Percentiles rank a stretch among this genome's conserved stretches.
These are phyloP conservation scores for Apiotrichum domesticum DNA, from an alignment of 1,284 basidiomycete species.

Conservation along the genomic window DNA sequence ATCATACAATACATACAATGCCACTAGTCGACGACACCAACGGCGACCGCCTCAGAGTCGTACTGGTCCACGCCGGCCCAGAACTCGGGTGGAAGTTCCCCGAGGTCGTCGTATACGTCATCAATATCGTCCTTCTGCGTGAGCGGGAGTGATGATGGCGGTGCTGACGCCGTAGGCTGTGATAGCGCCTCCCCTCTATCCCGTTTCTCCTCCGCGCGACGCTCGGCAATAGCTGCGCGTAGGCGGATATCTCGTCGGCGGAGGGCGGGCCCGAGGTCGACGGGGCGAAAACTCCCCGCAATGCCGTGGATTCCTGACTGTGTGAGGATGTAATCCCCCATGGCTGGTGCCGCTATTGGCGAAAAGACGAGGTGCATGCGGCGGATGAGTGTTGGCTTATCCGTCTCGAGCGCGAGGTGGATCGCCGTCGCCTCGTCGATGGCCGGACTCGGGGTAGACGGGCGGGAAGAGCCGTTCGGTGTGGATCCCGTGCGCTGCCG, in stretches of 20 bases:
- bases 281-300: constrained; percentile 15
- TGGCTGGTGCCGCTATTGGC: constrained; percentile 55
- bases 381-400: constrained; percentile 46
- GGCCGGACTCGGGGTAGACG: neutral
- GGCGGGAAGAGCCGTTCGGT: neutral
- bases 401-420: constrained; percentile 16
- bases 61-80: constrained; percentile 23
- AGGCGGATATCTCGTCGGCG: constrained; percentile 9
- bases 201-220: neutral
- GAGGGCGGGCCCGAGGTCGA: constrained; percentile 20
- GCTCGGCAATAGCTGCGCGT: neutral
- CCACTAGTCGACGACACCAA: constrained; percentile 8
- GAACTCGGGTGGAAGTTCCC: constrained; percentile 32
- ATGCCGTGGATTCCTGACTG: constrained; percentile 53
- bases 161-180: neutral
- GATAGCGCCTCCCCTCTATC: too few species aligned
- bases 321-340: constrained; percentile 67
- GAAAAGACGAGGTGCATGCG: constrained; percentile 63
- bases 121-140: neutral
- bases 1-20: neutral
- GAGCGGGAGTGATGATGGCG: neutral
- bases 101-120: constrained; percentile 12
- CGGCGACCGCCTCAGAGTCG: constrained; percentile 3
- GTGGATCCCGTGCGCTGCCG: neutral
- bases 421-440: neutral